A percentile compares a stretch with the other conserved stretches of the same genome.
These are phyloP conservation scores for Epithele typhae DNA, from an alignment of 768 basidiomycete genomes.

Conservation along the genomic window DNA sequence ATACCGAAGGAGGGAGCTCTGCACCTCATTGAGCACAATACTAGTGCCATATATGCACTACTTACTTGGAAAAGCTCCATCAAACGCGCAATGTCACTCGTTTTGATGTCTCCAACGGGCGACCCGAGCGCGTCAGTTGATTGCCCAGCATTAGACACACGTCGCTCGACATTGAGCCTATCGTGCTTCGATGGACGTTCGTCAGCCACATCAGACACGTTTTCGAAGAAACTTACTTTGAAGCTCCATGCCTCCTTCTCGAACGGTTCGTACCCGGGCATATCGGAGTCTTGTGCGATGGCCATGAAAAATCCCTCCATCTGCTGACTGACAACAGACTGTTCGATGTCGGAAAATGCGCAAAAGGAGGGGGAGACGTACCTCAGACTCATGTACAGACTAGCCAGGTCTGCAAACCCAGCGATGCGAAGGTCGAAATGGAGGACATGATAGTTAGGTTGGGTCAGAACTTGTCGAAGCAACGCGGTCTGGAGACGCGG, in stretches of 20 bases:
- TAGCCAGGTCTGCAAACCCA: slow-evolving; percentile 76
- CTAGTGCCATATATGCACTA: not conserved
- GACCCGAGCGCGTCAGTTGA: slow-evolving; percentile 24
- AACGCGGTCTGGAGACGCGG: slow-evolving; percentile 55
- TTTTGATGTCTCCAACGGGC: slow-evolving; percentile 44
- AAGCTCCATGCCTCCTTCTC: slow-evolving; percentile 74
- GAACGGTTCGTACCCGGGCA: slow-evolving; percentile 64
- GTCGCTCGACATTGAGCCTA: slow-evolving; percentile 66
- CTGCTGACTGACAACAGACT: slow-evolving; percentile 49
- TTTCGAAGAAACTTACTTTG: slow-evolving; percentile 46
- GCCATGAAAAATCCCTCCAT: slow-evolving; percentile 79
- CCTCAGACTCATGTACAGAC: slow-evolving; percentile 67
- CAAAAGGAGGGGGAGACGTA: too few species aligned
- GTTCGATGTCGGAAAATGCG: too few species aligned
- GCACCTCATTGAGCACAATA: slow-evolving; percentile 1
- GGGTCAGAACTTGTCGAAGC: slow-evolving; percentile 70
- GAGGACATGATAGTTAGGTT: slow-evolving; percentile 68
- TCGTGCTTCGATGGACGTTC: slow-evolving; percentile 44
- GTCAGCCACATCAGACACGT: not conserved
- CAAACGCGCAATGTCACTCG: slow-evolving; percentile 75
- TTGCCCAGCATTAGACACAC: slow-evolving; percentile 42
- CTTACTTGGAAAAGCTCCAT: slow-evolving; percentile 80
- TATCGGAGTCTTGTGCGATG: slow-evolving; percentile 40
- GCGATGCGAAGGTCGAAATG: slow-evolving; percentile 83
- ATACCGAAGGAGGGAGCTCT: slow-evolving; percentile 70